Evolutionary conservation across 1,284 basidiomycete species (phyloP), one percentile per base, ranked within the genome.

Genomic region (Ustilago shanxiensis): DNA sequence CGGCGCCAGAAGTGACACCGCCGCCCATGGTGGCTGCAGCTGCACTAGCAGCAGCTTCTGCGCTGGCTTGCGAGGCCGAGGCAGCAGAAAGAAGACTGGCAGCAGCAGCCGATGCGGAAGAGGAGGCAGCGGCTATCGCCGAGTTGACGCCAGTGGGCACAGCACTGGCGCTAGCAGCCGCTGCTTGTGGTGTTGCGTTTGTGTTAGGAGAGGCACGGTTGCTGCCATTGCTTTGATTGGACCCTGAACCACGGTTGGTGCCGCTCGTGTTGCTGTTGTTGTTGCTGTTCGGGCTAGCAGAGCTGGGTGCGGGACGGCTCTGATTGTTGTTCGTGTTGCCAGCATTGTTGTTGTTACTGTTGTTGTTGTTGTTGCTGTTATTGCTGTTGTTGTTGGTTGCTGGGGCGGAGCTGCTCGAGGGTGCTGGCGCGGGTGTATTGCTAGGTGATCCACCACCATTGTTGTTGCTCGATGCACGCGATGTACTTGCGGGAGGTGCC

Each of bases 11-110:
- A 3, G 53, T 11, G n/a, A 10, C 37, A 26, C 53, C 45, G 6
- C 35, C 5, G 14, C 11, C 57, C 44, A 65, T 2, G 1, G 58
- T 58, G 2, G 61, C 71, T 1, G 71, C 71, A 3, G 60, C 60
- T 6, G 60, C 57, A 54, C 70, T 72, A 16, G 57, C 60, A 26
- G 37, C 51, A 0, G 64, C 60, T 31, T 63, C 60, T 13, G 51
- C 64, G 11, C 47, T 61, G 7, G 50, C 44, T 45, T 62, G 61
- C 20, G 69, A 64, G 2, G 62, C 59, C 13, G 74, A 52, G 11
- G 65, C 69, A 16, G 69, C 65, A 2, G 74, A 68, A 1, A 72
- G 22, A 11, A 61, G 39, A 28, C 62, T 60, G 1, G 66, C 74
- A 22, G 57, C 62, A 26, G 64, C 60, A 20, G 69, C 65, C 13